Evolutionary conservation across 2,329 filamentous ascomycete genomes (phyloP), one percentile per base, ranked within the genome.

Genomic region (Xylaria sp.): DNA sequence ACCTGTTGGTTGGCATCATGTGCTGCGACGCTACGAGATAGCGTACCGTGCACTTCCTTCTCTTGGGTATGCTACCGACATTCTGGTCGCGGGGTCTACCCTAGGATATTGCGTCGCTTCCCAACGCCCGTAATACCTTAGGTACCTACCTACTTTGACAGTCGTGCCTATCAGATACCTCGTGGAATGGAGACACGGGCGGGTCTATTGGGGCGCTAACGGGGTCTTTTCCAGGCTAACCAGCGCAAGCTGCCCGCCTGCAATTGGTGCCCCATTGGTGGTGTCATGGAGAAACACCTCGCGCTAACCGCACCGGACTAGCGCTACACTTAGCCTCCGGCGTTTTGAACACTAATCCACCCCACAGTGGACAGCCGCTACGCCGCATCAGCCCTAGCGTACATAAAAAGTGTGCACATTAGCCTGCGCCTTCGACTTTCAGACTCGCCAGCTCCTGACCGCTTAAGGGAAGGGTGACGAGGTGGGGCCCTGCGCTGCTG

Each of bases 31-130:
- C 52, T 55, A 55, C 57, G 56, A 16, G 16, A 16, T 46, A 46
- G 42, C 11, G 42, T 46, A 46, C 42, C 42, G 10, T n/a, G 11
- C 42, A 16, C 42, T 46, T n/a, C 11, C 56, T 61, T 55, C 53
- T n/a, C 50, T 19, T 19, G 59, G 59, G 55, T 53, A 59, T 63
- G 61, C 54, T 63, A 62, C 62, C 62, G 62, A 58, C 59, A 57
- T 64, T 64, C 57, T 62, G 62, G 62, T 64, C 59, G 62, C 53
- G 60, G 62, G 62, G 62, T 62, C 57, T 57, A 39, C 53, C 52
- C 46, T 54, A 37, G 35, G 50, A 44, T 55, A 57, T 49, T 57
- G 56, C 53, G 54, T 54, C 56, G 46, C 56, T 46, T 49, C 30
- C 52, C 59, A 61, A 54, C 51, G 57, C 56, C 61, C 54, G 59